These are phyloP conservation scores for Eimeria falciformis DNA, from an alignment of 169 alveolate genomes.

Conservation along the genomic window DNA sequence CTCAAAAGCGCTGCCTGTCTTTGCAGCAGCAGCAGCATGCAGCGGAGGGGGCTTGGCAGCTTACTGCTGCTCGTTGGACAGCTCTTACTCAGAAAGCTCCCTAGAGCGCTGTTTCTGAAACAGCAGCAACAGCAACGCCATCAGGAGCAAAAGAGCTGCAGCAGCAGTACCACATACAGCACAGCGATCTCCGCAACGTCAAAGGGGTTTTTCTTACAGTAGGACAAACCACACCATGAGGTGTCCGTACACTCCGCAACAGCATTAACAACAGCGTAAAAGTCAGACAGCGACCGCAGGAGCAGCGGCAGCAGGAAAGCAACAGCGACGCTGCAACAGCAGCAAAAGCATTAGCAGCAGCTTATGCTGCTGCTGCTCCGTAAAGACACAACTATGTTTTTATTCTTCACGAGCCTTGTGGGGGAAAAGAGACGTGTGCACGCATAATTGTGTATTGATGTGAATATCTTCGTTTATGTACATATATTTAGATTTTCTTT, in stretches of 20 bases:
- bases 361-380: background rate
- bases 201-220: slow-evolving; percentile 83
- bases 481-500: too few relatives aligned
- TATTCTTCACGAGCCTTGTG: too few relatives aligned
- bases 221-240: background rate
- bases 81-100: background rate
- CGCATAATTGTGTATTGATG: too few relatives aligned
- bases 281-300: slow-evolving; percentile 62
- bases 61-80: background rate
- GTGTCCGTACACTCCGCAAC: slow-evolving; percentile 8
- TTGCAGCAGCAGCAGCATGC: slow-evolving; percentile 95
- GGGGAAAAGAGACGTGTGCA: too few relatives aligned
- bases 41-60: slow-evolving; percentile 25
- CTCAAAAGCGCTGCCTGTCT: too few relatives aligned
- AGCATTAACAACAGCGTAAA: slow-evolving; percentile 21
- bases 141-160: background rate
- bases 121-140: slow-evolving; percentile 35
- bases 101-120: slow-evolving; percentile 79
- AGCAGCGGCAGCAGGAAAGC: slow-evolving; percentile 20
- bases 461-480: too few relatives aligned
- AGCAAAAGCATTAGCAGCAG: background rate
- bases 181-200: background rate
- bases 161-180: slow-evolving; percentile 11
- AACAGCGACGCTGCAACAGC: background rate
- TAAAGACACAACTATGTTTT: too few relatives aligned